phyloP scores from a whole-genome alignment of 306 rosid species.

The Begonia masoniana region DNA sequence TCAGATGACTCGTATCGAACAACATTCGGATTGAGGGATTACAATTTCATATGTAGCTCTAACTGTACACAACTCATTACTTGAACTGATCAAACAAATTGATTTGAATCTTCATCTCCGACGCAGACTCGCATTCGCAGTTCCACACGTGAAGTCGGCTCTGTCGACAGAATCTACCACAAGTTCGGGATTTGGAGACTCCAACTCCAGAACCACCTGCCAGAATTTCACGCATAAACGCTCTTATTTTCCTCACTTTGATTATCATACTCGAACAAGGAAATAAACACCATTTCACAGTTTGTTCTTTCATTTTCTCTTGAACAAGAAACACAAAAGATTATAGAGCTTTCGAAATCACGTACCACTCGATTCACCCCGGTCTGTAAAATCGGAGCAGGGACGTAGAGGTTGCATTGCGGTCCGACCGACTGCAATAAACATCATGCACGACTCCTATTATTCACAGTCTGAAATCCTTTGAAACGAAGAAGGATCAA shows the following conservation, averaged over 20 bases:
- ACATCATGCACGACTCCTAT: not conserved
- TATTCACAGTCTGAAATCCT: not conserved
- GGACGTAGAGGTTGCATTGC: constrained; percentile 84
- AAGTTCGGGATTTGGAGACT: constrained; percentile 45
- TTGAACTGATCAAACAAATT: no score
- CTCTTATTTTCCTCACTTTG: not conserved
- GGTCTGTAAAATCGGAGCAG: constrained; percentile 65
- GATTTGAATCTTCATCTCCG: no score
- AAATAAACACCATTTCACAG: no score
- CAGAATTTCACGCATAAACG: not conserved
- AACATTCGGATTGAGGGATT: no score
- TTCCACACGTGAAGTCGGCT: constrained; percentile 56
- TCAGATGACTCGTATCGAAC: no score
- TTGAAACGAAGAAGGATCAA: not conserved
- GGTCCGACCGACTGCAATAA: constrained; percentile 61
- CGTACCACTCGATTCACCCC: constrained; percentile 71
- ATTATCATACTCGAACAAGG: no score
- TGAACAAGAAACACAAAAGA: not conserved
- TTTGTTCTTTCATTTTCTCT: no score
- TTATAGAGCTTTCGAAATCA: constrained; percentile 3
- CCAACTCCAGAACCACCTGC: constrained; percentile 73
- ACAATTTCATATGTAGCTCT: no score
- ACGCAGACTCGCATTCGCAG: no score
- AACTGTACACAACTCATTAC: no score
- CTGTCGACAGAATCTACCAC: constrained; percentile 41